A percentile compares a stretch with the other conserved stretches of the same genome.
Evolutionary conservation across 2,329 filamentous ascomycete genomes (phyloP).

Genomic region (Didymella sp.): DNA sequence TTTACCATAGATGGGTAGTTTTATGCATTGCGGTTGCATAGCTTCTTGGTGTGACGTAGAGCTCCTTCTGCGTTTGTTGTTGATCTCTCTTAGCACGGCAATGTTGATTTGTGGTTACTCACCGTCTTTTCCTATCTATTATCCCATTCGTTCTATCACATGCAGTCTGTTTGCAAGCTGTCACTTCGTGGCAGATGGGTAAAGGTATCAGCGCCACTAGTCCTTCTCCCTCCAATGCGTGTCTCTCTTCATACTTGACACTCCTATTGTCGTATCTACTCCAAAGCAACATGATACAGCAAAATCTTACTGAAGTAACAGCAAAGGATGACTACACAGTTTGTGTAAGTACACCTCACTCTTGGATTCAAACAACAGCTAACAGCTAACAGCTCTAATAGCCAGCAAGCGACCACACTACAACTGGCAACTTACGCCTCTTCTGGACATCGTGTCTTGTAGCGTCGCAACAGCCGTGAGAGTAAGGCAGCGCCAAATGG

Average conservation of each 20-base stretch:
- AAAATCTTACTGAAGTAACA: background rate
- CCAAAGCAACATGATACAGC: too few relatives aligned
- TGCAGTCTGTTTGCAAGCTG: background rate
- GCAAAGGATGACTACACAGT: background rate
- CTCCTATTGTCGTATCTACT: background rate
- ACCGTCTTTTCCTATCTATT: background rate
- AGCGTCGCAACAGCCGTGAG: too few relatives aligned
- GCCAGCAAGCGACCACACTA: background rate
- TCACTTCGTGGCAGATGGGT: background rate
- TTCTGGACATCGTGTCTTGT: too few relatives aligned
- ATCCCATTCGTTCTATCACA: background rate
- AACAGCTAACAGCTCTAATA: background rate
- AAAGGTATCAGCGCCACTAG: background rate
- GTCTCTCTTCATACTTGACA: background rate
- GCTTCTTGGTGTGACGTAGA: constrained; percentile 1
- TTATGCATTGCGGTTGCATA: constrained; percentile 1
- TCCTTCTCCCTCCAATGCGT: background rate
- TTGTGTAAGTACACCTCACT: background rate
- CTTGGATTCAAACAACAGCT: background rate
- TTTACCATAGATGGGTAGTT: constrained; percentile 1
- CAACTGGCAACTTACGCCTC: background rate
- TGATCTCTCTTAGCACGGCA: background rate
- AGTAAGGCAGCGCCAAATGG: too few relatives aligned
- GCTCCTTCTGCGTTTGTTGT: background rate
- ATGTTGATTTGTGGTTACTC: background rate